These are phyloP conservation scores for Diaporthe humulicola DNA, from an alignment of 2,329 filamentous ascomycete species.

Conservation along the genomic window DNA sequence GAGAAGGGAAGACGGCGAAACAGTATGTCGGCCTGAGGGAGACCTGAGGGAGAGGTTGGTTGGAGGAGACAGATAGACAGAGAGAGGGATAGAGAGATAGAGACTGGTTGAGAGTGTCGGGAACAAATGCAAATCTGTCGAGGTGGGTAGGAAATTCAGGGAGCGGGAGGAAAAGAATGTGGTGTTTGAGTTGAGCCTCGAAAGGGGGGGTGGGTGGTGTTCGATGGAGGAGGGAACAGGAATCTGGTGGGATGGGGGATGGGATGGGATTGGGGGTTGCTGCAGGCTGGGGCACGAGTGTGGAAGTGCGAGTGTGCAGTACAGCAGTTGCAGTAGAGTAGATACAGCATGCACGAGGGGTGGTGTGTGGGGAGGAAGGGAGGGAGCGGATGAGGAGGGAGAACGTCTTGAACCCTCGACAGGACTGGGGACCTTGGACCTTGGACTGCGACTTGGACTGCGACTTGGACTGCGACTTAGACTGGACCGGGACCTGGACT, in stretches of 20 bases:
- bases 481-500: not conserved
- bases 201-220: conserved; percentile 23
- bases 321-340: too few species aligned
- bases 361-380: not conserved
- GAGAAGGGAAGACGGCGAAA: not conserved
- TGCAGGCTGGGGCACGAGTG: conserved; percentile 13
- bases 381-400: conserved; percentile 29
- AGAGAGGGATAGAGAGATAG: not conserved
- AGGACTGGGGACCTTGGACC: not conserved
- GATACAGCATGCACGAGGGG: conserved; percentile 7
- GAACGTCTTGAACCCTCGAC: conserved; percentile 1
- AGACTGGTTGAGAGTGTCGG: conserved; percentile 7
- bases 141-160: conserved; percentile 20
- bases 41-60: not conserved
- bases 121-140: conserved; percentile 30
- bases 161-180: conserved; percentile 34
- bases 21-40: not conserved
- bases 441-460: not conserved
- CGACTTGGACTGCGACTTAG: conserved; percentile 1
- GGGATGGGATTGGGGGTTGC: conserved; percentile 26
- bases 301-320: not conserved
- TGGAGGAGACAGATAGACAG: not conserved
- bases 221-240: conserved; percentile 32
- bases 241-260: conserved; percentile 39
- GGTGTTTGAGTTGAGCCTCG: conserved; percentile 32